Evolutionary conservation across 2,329 filamentous ascomycete species (phyloP).

Genomic region (Graphilbum ipis-grandicollis): DNA sequence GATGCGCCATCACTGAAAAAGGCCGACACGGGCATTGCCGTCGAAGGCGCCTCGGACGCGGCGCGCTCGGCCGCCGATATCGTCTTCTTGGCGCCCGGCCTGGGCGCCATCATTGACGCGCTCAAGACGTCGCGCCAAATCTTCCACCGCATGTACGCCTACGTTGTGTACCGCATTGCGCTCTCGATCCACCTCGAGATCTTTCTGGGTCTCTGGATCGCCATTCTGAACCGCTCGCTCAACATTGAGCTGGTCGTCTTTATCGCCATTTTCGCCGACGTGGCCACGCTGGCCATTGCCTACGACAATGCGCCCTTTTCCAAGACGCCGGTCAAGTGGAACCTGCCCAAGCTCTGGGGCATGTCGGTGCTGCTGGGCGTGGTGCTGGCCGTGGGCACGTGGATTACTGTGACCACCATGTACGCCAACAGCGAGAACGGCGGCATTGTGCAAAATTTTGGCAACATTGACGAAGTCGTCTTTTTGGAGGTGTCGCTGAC

Average conservation of each 20-base stretch:
- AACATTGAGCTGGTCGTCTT: conserved; percentile 83
- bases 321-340: conserved; percentile 82
- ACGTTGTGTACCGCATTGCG: conserved; percentile 89
- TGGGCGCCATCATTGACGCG: conserved; percentile 83
- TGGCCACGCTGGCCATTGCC: conserved; percentile 79
- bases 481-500: conserved; percentile 84
- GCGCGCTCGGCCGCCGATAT: conserved; percentile 85
- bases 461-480: conserved; percentile 63
- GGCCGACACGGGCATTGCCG: conserved; percentile 90
- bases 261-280: conserved; percentile 88
- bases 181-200: conserved; percentile 82
- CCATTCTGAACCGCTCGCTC: conserved; percentile 66
- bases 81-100: conserved; percentile 79
- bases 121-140: conserved; percentile 88
- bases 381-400: conserved; percentile 67
- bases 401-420: conserved; percentile 82
- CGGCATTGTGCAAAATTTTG: conserved; percentile 82
- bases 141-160: conserved; percentile 94
- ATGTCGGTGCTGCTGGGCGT: conserved; percentile 75
- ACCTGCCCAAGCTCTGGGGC: conserved; percentile 84
- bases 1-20: conserved; percentile 86
- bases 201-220: conserved; percentile 83
- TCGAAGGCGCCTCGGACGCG: conserved; percentile 81
- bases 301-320: conserved; percentile 88
- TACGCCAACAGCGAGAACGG: conserved; percentile 48